These are phyloP conservation scores for Yarrowia osloensis DNA, from an alignment of 805 yeast genomes.

Conservation along the genomic window DNA sequence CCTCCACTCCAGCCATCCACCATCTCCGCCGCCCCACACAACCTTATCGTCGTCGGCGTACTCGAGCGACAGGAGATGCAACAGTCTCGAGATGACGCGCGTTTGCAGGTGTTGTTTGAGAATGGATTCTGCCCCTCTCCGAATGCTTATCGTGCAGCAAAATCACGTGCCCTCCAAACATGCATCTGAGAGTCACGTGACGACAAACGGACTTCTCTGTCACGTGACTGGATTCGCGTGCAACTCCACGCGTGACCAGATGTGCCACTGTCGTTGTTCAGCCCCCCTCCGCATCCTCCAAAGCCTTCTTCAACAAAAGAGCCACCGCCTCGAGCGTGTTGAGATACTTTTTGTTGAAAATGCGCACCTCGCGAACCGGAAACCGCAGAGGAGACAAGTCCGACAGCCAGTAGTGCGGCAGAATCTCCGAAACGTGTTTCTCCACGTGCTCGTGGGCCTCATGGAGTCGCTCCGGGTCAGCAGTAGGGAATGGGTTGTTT, in stretches of 20 bases:
- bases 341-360: constrained; percentile 44
- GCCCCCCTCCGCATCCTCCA: background rate
- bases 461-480: background rate
- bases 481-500: background rate
- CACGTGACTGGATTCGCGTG: no score
- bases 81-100: background rate
- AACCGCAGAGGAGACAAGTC: constrained; percentile 66
- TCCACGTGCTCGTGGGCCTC: background rate
- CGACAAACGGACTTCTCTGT: no score
- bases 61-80: background rate
- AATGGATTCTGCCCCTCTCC: no score
- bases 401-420: constrained; percentile 55
- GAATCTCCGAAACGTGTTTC: constrained; percentile 27
- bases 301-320: background rate
- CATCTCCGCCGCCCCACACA: constrained; percentile 17
- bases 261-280: no score
- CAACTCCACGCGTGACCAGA: no score
- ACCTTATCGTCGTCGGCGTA: constrained; percentile 6
- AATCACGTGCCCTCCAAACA: no score
- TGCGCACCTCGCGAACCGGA: constrained; percentile 70
- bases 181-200: no score
- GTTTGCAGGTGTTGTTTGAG: no score
- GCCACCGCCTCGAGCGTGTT: constrained; percentile 34
- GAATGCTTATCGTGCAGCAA: no score
- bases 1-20: no score